These are phyloP conservation scores for Termitomyces sp. DNA, from an alignment of 768 basidiomycete species.

Conservation along the genomic window DNA sequence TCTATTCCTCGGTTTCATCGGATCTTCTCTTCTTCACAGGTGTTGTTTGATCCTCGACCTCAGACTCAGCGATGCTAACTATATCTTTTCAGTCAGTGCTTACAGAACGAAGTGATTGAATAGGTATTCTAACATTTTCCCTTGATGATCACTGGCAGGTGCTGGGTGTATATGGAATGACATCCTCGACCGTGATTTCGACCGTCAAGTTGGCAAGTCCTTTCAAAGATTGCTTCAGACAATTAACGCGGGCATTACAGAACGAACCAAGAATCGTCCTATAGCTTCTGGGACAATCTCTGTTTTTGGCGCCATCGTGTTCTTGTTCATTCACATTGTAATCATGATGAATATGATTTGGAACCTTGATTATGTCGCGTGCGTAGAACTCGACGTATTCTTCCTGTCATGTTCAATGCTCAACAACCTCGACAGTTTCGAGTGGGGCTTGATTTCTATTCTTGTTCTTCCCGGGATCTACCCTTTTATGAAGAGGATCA, in stretches of 20 bases:
- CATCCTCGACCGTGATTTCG: constrained; percentile 26
- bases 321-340: constrained; percentile 18
- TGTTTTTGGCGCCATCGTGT: constrained; percentile 24
- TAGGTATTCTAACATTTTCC: not conserved
- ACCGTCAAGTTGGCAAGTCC: constrained; percentile 31
- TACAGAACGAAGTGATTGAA: not conserved
- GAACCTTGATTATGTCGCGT: constrained; percentile 15
- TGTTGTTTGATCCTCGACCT: not conserved
- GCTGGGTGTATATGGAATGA: constrained; percentile 24
- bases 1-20: constrained; percentile 13
- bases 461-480: constrained; percentile 24
- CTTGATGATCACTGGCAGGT: constrained; percentile 3
- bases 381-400: not conserved
- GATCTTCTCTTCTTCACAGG: constrained; percentile 17
- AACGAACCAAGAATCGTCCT: constrained; percentile 30
- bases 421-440: not conserved
- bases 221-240: not conserved
- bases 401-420: not conserved
- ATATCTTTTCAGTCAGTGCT: constrained; percentile 8
- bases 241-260: constrained; percentile 12
- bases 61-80: not conserved
- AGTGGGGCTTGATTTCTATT: constrained; percentile 15
- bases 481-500: constrained; percentile 37
- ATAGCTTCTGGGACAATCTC: constrained; percentile 28
- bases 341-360: constrained; percentile 15